Base-by-base conservation (phyloP, 345 rosid genomes). In the Lenwebbia sp. region DNA sequence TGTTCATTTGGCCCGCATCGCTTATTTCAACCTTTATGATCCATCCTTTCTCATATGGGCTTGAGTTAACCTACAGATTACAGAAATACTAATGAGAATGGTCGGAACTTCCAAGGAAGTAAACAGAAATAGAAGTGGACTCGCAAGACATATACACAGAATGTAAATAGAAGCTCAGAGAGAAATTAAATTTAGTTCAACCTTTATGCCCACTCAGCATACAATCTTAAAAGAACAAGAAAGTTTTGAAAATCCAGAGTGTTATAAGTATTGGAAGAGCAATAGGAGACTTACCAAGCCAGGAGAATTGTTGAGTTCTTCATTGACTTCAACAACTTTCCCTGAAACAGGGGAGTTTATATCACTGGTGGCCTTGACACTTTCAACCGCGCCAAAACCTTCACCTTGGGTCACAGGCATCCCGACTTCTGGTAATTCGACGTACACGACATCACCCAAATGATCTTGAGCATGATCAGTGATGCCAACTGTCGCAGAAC, bases 321-420 rank as follows among this genome's bases (percentile, higher is more conserved):
- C 92, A 81, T 98, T 98, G 86, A 96, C 93, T 88, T 93, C 96
- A 84, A 94, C 87, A 50, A 98, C 98, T 44, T 87, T 93, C 51
- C 99, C 99, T 1, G 98, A 96, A 88, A 98, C 92, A 26, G 99
- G 99, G 84, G 98, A 95, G 87, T 93, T 91, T 81, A 98, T 82
- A 92, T 98, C 99, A 85, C 99, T 98, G 17, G 98, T 94, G 62
- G 99, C 99, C 94, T 98, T 98, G 81, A 98, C 99, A 88, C 99
- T 98, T 88, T 98, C 99, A 57, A 98, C 98, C 0, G 99, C 99
- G 54, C 99, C 99, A 86, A 98, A 98, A 83, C 97, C 86, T 84
- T 85, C 88, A 10, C 98, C 99, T 70, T 98, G 96, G 13, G 88
- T 88, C 83, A 96, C 94, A 2, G 90, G 12, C 57, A 88, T 87